phyloP scores from a whole-genome alignment of 2,329 filamentous ascomycete species.

The Coniochaeta ligniaria region DNA sequence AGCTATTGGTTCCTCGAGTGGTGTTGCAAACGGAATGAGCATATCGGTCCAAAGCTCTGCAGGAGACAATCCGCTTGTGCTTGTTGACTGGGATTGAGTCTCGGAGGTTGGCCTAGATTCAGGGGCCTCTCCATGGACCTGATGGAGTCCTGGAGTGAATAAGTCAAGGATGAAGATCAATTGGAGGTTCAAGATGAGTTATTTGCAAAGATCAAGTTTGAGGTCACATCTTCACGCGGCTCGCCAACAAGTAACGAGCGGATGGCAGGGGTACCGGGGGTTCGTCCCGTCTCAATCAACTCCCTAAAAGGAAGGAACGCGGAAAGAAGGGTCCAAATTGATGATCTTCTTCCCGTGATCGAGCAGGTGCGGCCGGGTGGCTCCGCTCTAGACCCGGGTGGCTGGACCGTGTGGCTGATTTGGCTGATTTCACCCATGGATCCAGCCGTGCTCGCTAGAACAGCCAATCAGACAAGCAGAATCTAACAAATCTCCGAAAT shows the following conservation, averaged over 20 bases:
- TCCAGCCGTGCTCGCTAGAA: neutral
- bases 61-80: neutral
- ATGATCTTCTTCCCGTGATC: neutral
- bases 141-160: neutral
- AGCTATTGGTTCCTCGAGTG: neutral
- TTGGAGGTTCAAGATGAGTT: neutral
- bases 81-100: neutral
- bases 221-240: neutral
- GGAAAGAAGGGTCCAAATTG: neutral
- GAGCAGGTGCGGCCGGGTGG: neutral
- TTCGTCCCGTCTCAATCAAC: neutral
- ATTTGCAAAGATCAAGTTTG: neutral
- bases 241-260: neutral
- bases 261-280: neutral
- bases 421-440: neutral
- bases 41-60: neutral
- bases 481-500: neutral
- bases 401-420: neutral
- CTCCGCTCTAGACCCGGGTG: neutral
- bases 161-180: neutral
- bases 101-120: neutral
- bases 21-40: neutral
- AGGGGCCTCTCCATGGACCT: neutral
- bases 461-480: neutral
- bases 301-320: neutral